Evolutionary conservation across 148 eudicot genomes (phyloP).

Genomic region (Amaranthus cruentus): DNA sequence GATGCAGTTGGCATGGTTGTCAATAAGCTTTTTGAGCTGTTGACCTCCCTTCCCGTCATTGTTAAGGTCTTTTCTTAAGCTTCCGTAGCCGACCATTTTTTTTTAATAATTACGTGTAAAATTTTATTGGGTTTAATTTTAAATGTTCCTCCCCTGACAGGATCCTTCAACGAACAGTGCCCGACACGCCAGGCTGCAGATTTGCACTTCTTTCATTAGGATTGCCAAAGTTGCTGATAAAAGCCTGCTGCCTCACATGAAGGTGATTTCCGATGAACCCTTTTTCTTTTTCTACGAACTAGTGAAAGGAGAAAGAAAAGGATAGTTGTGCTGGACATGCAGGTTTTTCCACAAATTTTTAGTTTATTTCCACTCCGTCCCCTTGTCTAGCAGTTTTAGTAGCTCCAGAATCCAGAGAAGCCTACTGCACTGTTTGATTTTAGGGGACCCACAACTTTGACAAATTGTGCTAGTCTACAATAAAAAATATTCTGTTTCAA

Average conservation of each 20-base stretch:
- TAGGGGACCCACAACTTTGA: too few species aligned
- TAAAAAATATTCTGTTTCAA: not conserved
- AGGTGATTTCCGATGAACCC: slow-evolving; percentile 39
- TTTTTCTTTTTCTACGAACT: not conserved
- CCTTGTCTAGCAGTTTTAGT: too few species aligned
- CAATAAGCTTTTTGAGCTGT: slow-evolving; percentile 89
- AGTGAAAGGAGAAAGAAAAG: not conserved
- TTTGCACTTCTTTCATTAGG: slow-evolving; percentile 95
- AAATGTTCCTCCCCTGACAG: slow-evolving; percentile 35
- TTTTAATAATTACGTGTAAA: not conserved
- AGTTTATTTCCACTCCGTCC: too few species aligned
- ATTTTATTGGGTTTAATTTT: not conserved
- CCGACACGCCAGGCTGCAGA: slow-evolving; percentile 94
- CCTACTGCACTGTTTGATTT: too few species aligned
- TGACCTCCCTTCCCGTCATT: slow-evolving; percentile 62
- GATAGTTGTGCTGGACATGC: not conserved
- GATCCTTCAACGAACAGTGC: slow-evolving; percentile 85
- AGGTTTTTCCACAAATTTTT: not conserved
- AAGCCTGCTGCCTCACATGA: slow-evolving; percentile 95
- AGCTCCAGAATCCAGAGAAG: too few species aligned
- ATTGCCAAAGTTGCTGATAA: slow-evolving; percentile 83
- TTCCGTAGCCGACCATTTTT: not conserved
- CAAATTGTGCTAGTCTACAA: too few species aligned
- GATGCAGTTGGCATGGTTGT: slow-evolving; percentile 82
- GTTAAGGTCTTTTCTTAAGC: slow-evolving; percentile 48